Evolutionary conservation across 768 basidiomycete genomes (phyloP), one percentile per base, ranked within the genome.

Genomic region (Tephrocybe sp.): DNA sequence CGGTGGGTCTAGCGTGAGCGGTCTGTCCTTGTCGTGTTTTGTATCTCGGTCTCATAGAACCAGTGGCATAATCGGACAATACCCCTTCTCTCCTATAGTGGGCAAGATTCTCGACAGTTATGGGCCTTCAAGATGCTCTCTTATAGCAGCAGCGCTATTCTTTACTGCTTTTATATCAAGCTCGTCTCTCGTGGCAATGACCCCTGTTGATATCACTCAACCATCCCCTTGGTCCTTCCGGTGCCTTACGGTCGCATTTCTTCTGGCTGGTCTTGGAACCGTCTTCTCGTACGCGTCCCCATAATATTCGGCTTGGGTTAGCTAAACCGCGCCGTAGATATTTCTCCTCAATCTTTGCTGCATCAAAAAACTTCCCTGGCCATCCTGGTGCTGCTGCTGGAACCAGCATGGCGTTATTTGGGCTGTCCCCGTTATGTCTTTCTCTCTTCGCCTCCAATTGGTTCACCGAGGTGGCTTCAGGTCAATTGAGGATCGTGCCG

Each of bases 31-130:
- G 24, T 3, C 21, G 12, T 22, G 21, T 26, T 9, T 19, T 31
- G 9, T 16, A 12, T 13, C 21, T 46, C 21, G 24, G 19, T 15
- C 41, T 53, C 13, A 38, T n/a, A 49, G 34, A 55, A 49, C 28
- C 44, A 92, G 90, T n/a, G 90, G 86, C 2, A 83, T 92, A 78
- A 78, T 83, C 53, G 86, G 87, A 4, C 89, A 92, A 69, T 92
- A 92, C 64, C 87, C 88, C 2, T 74, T 89, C 50, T 79, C 86
- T 16, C 82, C 83, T 1, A 13, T 89, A 1, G 81, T 85, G 34
- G 90, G 90, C 38, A 84, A 80, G 53, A 62, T 84, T 2, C 72
- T 88, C 34, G 90, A 92, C 66, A 59, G 59, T 31, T 76, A 81
- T 58, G 90, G 90, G 0, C 82, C 89, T 28, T 77, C 85, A 63